Evolutionary conservation across 805 yeast species (phyloP).

Genomic region (Cyberlindnera mycetangii): DNA sequence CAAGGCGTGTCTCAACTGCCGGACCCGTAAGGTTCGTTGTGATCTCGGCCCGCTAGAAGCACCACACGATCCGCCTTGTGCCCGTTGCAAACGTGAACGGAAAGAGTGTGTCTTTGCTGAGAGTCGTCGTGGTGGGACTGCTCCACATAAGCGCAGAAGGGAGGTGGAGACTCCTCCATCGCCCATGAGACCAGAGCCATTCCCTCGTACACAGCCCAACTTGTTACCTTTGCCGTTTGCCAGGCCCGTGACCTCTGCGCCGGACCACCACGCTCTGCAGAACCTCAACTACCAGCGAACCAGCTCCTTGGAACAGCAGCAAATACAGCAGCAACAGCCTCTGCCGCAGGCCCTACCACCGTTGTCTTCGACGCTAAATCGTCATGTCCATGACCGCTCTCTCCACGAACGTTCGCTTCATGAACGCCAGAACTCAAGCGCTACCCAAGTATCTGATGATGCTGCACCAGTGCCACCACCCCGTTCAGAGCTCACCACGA

Average conservation of each 20-base stretch:
- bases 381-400: slow-evolving; percentile 5
- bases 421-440: slow-evolving; percentile 14
- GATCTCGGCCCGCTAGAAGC: slow-evolving; percentile 74
- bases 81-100: slow-evolving; percentile 78
- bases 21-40: slow-evolving; percentile 81
- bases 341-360: slow-evolving; percentile 5
- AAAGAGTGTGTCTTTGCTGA: slow-evolving; percentile 75
- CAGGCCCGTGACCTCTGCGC: slow-evolving; percentile 7
- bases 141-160: slow-evolving; percentile 9
- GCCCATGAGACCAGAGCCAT: not conserved
- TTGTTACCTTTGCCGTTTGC: slow-evolving; percentile 9
- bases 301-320: not conserved
- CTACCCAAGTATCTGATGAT: slow-evolving; percentile 17
- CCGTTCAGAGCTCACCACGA: slow-evolving; percentile 30
- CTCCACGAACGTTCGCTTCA: no score
- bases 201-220: not conserved
- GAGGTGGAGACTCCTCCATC: slow-evolving; percentile 21
- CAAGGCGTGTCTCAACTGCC: slow-evolving; percentile 82
- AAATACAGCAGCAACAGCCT: not conserved
- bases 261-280: slow-evolving; percentile 9
- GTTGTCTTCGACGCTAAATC: slow-evolving; percentile 1
- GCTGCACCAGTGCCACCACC: slow-evolving; percentile 20
- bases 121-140: slow-evolving; percentile 49
- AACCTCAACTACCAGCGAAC: not conserved
- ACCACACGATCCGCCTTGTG: slow-evolving; percentile 79